These are phyloP conservation scores for Pythium phragmitis DNA, from an alignment of 352 stramenopile genomes.

Conservation along the genomic window DNA sequence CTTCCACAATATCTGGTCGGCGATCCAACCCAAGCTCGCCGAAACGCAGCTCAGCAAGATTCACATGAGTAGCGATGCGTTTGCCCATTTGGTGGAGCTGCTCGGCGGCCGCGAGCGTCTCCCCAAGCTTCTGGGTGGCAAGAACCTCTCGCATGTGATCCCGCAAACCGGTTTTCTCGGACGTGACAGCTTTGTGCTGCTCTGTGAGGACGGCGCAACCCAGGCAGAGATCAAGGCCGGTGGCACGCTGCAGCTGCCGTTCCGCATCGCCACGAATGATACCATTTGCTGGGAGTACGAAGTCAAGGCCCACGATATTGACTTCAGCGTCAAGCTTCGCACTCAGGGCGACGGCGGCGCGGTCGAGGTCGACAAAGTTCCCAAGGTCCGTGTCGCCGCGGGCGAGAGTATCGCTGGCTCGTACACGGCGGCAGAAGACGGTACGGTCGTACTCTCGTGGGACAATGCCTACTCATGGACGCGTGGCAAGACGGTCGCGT, in stretches of 20 bases:
- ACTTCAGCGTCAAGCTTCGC: conserved; percentile 71
- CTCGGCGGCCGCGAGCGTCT: conserved; percentile 49
- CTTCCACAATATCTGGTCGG: conserved; percentile 72
- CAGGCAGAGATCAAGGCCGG: conserved; percentile 66
- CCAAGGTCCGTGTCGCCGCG: conserved; percentile 36
- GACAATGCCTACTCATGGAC: conserved; percentile 76
- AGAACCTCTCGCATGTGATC: conserved; percentile 49
- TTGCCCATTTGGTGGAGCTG: conserved; percentile 44
- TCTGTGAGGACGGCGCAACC: conserved; percentile 70
- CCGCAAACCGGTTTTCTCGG: conserved; percentile 66
- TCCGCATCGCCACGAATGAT: conserved; percentile 67
- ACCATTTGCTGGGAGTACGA: conserved; percentile 80
- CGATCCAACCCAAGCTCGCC: conserved; percentile 53
- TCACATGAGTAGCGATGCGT: conserved; percentile 50
- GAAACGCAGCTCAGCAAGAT: conserved; percentile 68
- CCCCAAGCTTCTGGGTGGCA: conserved; percentile 57
- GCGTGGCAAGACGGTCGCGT: conserved; percentile 62
- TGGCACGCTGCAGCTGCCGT: conserved; percentile 58
- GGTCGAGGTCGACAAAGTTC: conserved; percentile 55
- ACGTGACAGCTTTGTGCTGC: conserved; percentile 55
- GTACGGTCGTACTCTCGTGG: conserved; percentile 70
- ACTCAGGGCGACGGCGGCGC: conserved; percentile 69
- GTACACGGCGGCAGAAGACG: conserved; percentile 63
- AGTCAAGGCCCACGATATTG: conserved; percentile 58
- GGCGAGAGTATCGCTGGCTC: conserved; percentile 45